Conservation (phyloP, 768 basidiomycete species). For the Atractiella rhizophila region DNA sequence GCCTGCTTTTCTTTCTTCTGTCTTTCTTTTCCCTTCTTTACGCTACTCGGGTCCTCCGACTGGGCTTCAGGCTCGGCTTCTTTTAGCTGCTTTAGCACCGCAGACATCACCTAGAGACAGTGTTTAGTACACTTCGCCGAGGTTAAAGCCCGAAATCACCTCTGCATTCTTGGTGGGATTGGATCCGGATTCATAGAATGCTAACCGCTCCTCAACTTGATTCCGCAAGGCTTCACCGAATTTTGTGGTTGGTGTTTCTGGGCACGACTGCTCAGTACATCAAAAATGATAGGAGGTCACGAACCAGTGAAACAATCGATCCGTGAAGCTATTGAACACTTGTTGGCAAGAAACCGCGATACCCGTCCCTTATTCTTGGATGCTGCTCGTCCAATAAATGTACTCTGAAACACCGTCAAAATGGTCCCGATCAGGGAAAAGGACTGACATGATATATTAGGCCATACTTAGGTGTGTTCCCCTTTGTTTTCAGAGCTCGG, state of each 20-base stretch:
- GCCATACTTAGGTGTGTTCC: constrained; percentile 93
- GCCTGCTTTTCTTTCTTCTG: constrained; percentile 15
- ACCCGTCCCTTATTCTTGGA: constrained; percentile 91
- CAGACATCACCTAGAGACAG: constrained; percentile 17
- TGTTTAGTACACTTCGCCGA: constrained; percentile 39
- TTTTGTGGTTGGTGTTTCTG: constrained; percentile 45
- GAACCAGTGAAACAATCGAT: constrained; percentile 82
- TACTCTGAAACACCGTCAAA: constrained; percentile 11
- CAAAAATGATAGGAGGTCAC: constrained; percentile 11
- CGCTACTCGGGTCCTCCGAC: constrained; percentile 22
- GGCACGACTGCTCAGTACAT: constrained; percentile 22
- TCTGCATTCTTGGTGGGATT: constrained; percentile 69
- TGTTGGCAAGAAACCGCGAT: constrained; percentile 96
- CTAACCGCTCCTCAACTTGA: constrained; percentile 85
- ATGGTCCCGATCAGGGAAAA: not conserved
- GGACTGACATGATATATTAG: constrained; percentile 50
- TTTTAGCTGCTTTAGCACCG: constrained; percentile 31
- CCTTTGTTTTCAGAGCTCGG: constrained; percentile 91
- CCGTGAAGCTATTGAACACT: constrained; percentile 84
- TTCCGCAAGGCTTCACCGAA: constrained; percentile 80
- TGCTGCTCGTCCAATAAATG: constrained; percentile 85
- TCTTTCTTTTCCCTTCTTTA: constrained; percentile 14
- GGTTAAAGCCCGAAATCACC: constrained; percentile 66
- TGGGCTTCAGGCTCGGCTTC: constrained; percentile 37
- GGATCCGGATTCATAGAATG: constrained; percentile 76